Percentiles rank a stretch among this genome's conserved stretches.
Conservation (phyloP, 768 basidiomycete genomes). For the Suillus ampliporus region DNA sequence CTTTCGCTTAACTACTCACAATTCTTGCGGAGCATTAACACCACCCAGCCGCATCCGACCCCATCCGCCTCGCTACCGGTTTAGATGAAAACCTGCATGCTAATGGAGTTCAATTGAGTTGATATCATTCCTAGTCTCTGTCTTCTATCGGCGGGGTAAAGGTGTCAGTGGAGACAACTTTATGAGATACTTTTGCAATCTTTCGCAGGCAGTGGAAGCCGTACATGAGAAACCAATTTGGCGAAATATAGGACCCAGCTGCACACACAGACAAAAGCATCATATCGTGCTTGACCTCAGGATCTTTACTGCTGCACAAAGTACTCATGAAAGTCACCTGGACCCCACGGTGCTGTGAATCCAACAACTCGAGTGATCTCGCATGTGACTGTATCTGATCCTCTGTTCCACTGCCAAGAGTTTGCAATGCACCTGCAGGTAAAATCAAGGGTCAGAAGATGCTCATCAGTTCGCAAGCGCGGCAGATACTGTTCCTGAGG, state of each 20-base stretch:
- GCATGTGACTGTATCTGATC: background rate
- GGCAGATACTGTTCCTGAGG: background rate
- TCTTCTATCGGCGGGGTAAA: background rate
- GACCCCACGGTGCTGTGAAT: slow-evolving; percentile 6
- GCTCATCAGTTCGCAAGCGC: background rate
- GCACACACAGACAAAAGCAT: background rate
- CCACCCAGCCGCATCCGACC: background rate
- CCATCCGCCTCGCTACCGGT: background rate
- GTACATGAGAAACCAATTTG: background rate
- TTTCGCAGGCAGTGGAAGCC: background rate
- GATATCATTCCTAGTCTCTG: background rate
- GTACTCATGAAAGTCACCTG: slow-evolving; percentile 14
- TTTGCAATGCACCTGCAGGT: background rate
- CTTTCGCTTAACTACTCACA: background rate
- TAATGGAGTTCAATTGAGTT: slow-evolving; percentile 5
- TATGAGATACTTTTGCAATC: background rate
- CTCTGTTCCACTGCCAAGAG: slow-evolving; percentile 1
- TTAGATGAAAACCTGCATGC: slow-evolving; percentile 4
- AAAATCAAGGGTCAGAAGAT: slow-evolving; percentile 4
- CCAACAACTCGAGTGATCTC: background rate
- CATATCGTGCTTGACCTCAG: background rate
- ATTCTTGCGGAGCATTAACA: background rate
- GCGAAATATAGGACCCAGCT: background rate
- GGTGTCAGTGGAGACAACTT: background rate
- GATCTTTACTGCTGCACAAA: background rate